These are phyloP conservation scores for Dactylonectria macrodidyma DNA, from an alignment of 2,329 filamentous ascomycete species.

Conservation along the genomic window DNA sequence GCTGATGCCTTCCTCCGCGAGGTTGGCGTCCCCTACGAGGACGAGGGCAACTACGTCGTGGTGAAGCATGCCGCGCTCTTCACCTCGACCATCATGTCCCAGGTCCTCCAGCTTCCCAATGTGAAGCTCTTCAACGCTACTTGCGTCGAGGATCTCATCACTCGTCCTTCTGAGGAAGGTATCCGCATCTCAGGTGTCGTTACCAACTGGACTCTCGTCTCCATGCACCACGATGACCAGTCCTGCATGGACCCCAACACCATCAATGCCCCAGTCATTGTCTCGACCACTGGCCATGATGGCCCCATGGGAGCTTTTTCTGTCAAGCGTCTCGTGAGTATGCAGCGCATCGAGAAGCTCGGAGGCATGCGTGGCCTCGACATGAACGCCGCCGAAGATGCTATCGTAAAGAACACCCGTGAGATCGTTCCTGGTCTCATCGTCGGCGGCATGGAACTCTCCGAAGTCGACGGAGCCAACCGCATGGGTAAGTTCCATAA, in stretches of 20 bases:
- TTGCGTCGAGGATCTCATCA: constrained; percentile 92
- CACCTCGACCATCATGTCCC: constrained; percentile 88
- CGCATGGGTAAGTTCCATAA: constrained; percentile 77
- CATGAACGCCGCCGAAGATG: constrained; percentile 93
- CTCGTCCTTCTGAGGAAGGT: constrained; percentile 71
- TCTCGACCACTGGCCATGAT: constrained; percentile 93
- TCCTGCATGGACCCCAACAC: constrained; percentile 98
- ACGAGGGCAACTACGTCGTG: constrained; percentile 90
- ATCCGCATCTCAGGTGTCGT: constrained; percentile 90
- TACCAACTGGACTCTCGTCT: constrained; percentile 95
- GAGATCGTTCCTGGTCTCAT: constrained; percentile 91
- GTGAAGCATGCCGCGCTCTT: constrained; percentile 96
- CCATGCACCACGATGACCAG: constrained; percentile 90
- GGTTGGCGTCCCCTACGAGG: constrained; percentile 87
- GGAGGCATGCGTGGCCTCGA: constrained; percentile 95
- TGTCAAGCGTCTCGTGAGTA: constrained; percentile 91
- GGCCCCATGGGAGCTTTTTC: constrained; percentile 92
- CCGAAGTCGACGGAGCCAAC: constrained; percentile 91
- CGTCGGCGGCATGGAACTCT: constrained; percentile 95
- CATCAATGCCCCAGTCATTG: constrained; percentile 90
- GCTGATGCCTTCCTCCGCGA: constrained; percentile 88
- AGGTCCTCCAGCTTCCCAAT: constrained; percentile 88
- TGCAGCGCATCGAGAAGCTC: constrained; percentile 86
- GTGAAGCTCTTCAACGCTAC: constrained; percentile 98
- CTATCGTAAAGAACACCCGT: constrained; percentile 92